A percentile compares a stretch with the other conserved stretches of the same genome.
Evolutionary conservation across 352 stramenopile genomes (phyloP).

Genomic region (Globisporangium iwayamae): DNA sequence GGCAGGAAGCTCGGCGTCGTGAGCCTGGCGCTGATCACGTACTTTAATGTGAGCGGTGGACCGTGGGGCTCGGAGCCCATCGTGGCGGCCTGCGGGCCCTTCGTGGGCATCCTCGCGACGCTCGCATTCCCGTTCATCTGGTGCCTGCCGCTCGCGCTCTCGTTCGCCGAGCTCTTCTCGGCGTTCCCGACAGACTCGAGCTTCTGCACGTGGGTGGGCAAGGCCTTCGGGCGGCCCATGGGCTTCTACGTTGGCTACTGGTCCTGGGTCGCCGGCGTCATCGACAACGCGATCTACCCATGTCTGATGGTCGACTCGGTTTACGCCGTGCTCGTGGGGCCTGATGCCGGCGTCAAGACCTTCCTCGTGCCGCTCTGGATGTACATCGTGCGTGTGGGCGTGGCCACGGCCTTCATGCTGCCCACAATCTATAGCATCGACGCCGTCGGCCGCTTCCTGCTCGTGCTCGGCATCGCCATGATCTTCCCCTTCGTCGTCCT

Average conservation of each 20-base stretch:
- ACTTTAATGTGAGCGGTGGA: constrained; percentile 74
- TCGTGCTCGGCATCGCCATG: constrained; percentile 43
- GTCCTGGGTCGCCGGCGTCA: constrained; percentile 78
- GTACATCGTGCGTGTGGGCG: constrained; percentile 24
- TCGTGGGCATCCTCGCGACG: constrained; percentile 59
- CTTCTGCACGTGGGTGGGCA: constrained; percentile 79
- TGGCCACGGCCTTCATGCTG: constrained; percentile 70
- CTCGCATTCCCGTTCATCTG: constrained; percentile 63
- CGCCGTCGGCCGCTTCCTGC: constrained; percentile 54
- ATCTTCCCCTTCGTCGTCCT: constrained; percentile 60
- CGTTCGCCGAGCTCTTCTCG: constrained; percentile 75
- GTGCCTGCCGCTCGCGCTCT: constrained; percentile 64
- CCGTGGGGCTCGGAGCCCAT: constrained; percentile 68
- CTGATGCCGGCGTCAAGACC: constrained; percentile 18
- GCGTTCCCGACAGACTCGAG: constrained; percentile 82
- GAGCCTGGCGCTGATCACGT: constrained; percentile 71
- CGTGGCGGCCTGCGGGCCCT: constrained; percentile 51
- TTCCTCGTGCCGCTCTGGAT: constrained; percentile 10
- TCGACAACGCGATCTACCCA: constrained; percentile 85
- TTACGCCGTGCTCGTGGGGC: constrained; percentile 16
- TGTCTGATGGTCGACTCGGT: constrained; percentile 79
- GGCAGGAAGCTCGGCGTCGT: constrained; percentile 48
- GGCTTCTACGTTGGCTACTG: constrained; percentile 84
- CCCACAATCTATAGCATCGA: constrained; percentile 69
- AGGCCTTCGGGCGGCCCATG: constrained; percentile 80